Percentiles rank a stretch among this genome's conserved stretches.
phyloP scores from a whole-genome alignment of 1,139 yeast species.

The Taiozyma sp. region DNA sequence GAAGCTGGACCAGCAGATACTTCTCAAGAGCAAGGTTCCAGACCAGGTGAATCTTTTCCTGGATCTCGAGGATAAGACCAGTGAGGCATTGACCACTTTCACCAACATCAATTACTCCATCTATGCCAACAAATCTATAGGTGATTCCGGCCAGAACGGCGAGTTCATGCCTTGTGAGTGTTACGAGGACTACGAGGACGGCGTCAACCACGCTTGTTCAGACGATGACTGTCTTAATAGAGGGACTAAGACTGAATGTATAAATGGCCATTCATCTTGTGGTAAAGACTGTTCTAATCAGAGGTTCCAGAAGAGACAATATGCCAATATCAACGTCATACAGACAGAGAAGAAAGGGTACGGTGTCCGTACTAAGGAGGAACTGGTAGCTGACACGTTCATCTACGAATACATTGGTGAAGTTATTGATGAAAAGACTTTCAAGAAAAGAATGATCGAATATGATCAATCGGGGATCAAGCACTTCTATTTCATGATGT shows the following conservation, averaged over 20 bases:
- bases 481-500: slow-evolving; percentile 97
- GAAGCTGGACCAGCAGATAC: slow-evolving; percentile 12
- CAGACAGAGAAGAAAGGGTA: slow-evolving; percentile 82
- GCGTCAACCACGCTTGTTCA: slow-evolving; percentile 67
- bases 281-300: slow-evolving; percentile 82
- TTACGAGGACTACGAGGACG: slow-evolving; percentile 31
- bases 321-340: slow-evolving; percentile 70
- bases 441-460: slow-evolving; percentile 64
- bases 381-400: slow-evolving; percentile 58
- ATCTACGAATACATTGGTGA: slow-evolving; percentile 94
- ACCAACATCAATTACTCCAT: slow-evolving; percentile 50
- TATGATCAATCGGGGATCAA: slow-evolving; percentile 68
- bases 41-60: slow-evolving; percentile 31
- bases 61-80: slow-evolving; percentile 53
- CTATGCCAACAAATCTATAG: slow-evolving; percentile 54
- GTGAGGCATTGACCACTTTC: slow-evolving; percentile 64
- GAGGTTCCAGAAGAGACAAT: slow-evolving; percentile 71
- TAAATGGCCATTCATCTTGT: slow-evolving; percentile 62
- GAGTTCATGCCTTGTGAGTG: slow-evolving; percentile 93
- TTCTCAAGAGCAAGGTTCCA: slow-evolving; percentile 18
- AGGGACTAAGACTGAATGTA: slow-evolving; percentile 88
- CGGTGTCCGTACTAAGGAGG: slow-evolving; percentile 70
- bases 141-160: slow-evolving; percentile 58
- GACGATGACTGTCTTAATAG: slow-evolving; percentile 89
- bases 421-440: slow-evolving; percentile 72